phyloP scores from a whole-genome alignment of 495 filamentous ascomycete genomes.

The Aspergillus biplanus region DNA sequence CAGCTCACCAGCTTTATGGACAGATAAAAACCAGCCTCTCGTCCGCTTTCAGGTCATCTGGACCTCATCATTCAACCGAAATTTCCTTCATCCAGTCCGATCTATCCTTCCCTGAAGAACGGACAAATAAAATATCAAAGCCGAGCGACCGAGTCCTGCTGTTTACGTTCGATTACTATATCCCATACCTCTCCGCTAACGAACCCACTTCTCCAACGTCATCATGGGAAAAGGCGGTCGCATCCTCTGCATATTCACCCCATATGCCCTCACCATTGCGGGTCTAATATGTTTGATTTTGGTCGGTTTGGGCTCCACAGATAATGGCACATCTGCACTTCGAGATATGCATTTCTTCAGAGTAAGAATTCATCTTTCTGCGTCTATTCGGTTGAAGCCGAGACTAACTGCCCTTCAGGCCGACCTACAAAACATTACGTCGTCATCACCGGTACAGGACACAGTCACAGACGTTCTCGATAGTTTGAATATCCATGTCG shows the following conservation, averaged over 20 bases:
- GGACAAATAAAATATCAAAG: not conserved
- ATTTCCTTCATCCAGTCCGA: not conserved
- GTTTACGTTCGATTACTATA: not conserved
- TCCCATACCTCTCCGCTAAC: not conserved
- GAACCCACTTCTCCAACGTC: slow-evolving; percentile 17
- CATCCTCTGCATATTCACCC: slow-evolving; percentile 78
- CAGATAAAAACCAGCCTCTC: slow-evolving; percentile 6
- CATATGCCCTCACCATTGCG: slow-evolving; percentile 74
- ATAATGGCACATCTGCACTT: slow-evolving; percentile 55
- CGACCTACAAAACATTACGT: slow-evolving; percentile 45
- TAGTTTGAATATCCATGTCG: slow-evolving; percentile 36
- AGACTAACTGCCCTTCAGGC: slow-evolving; percentile 34
- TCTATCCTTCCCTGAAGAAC: not conserved
- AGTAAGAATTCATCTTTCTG: slow-evolving; percentile 43
- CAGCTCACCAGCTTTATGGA: not conserved
- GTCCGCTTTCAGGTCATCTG: not conserved
- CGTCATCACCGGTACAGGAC: slow-evolving; percentile 29
- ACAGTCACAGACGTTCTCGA: slow-evolving; percentile 31
- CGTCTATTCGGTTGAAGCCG: not conserved
- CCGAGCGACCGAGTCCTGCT: not conserved
- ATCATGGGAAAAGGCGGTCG: slow-evolving; percentile 75
- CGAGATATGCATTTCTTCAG: slow-evolving; percentile 72
- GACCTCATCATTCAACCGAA: not conserved
- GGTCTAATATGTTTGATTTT: slow-evolving; percentile 74
- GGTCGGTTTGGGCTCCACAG: slow-evolving; percentile 72